Conservation (phyloP, 179 eudicot genomes). For the Silene coronaria region DNA sequence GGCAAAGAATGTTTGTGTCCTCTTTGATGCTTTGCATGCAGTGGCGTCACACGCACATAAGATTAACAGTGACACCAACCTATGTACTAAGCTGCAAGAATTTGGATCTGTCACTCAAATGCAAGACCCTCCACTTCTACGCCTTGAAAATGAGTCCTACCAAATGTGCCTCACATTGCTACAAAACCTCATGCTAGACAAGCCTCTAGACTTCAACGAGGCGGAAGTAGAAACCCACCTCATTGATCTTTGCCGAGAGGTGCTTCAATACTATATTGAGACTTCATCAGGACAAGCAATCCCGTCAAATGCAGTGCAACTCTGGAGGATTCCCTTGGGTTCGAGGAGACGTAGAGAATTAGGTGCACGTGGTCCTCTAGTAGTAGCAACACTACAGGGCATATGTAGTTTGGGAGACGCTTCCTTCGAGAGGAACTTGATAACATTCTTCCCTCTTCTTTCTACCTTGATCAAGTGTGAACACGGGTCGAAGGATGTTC, state of each 20-base stretch:
- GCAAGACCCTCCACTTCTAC: slow-evolving; percentile 94
- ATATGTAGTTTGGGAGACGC: slow-evolving; percentile 57
- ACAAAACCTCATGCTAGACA: slow-evolving; percentile 64
- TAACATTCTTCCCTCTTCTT: slow-evolving; percentile 64
- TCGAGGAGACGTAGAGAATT: slow-evolving; percentile 73
- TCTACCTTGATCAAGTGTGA: slow-evolving; percentile 66
- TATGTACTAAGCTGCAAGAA: slow-evolving; percentile 68
- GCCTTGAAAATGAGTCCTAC: slow-evolving; percentile 88
- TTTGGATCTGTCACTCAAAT: slow-evolving; percentile 71
- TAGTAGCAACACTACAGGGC: slow-evolving; percentile 78
- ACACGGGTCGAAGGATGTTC: slow-evolving; percentile 86
- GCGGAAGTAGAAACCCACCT: slow-evolving; percentile 61
- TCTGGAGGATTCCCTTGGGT: slow-evolving; percentile 63
- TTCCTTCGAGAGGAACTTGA: slow-evolving; percentile 59
- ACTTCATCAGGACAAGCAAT: slow-evolving; percentile 35
- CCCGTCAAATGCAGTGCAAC: slow-evolving; percentile 28
- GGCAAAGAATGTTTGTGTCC: slow-evolving; percentile 43
- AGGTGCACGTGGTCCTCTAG: slow-evolving; percentile 75
- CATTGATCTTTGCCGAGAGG: slow-evolving; percentile 66
- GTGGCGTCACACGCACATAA: slow-evolving; percentile 81
- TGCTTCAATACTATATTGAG: slow-evolving; percentile 62
- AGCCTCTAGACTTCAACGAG: slow-evolving; percentile 48
- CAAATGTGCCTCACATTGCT: slow-evolving; percentile 78
- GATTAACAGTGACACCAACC: slow-evolving; percentile 56
- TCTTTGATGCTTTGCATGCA: slow-evolving; percentile 54